Percentiles rank a stretch among this genome's conserved stretches.
Evolutionary conservation across 164 flowering plant species (phyloP).

Genomic region (Stephania japonica): DNA sequence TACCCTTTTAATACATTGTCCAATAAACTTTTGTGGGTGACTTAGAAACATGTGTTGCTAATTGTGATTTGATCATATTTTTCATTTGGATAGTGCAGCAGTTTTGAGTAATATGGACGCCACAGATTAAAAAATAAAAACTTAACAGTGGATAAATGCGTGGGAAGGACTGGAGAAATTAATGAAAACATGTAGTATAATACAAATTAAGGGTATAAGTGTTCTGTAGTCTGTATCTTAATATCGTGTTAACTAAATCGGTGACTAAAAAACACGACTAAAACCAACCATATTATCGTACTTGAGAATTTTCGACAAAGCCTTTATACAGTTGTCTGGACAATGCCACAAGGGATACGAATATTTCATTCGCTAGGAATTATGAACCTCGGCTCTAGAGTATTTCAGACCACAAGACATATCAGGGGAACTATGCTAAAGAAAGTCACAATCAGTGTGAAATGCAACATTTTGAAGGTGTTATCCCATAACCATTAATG

Average conservation of each 20-base stretch:
- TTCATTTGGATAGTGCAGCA: too few species aligned
- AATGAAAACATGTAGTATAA: neutral
- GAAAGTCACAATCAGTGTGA: neutral
- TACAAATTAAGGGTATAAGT: neutral
- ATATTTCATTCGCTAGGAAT: neutral
- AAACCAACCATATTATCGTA: neutral
- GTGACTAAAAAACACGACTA: neutral
- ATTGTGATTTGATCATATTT: too few species aligned
- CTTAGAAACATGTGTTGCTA: neutral
- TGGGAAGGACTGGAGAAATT: neutral
- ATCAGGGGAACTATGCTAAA: neutral
- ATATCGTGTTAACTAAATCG: neutral
- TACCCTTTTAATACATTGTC: neutral
- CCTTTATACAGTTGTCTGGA: neutral
- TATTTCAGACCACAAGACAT: neutral
- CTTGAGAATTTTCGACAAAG: neutral
- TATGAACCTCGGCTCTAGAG: neutral
- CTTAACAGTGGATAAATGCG: neutral
- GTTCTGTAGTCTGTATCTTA: neutral
- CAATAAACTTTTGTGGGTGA: neutral
- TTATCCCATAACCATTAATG: neutral
- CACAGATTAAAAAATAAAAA: neutral
- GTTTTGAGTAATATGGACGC: neutral
- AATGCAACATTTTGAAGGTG: neutral
- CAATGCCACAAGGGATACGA: neutral